Evolutionary conservation across 2,329 filamentous ascomycete species (phyloP), one percentile per base, ranked within the genome.

Genomic region (Colletotrichum eleusines): DNA sequence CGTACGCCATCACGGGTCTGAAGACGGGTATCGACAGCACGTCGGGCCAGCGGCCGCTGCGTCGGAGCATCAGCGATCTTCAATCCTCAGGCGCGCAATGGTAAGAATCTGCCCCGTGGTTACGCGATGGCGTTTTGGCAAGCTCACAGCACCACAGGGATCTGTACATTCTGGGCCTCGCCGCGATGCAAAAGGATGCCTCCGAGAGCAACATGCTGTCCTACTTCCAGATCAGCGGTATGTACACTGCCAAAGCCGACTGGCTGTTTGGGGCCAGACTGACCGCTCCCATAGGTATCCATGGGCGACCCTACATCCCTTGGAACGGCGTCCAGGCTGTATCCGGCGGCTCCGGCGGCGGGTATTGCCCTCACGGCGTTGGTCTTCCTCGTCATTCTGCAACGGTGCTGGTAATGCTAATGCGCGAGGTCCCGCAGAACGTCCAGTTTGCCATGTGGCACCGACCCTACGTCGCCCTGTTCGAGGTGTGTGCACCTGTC

Each of bases 131-230:
- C 33, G 23, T 33, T 20, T 11, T 23, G 6, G 11, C 54, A 33
- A 42, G 35, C 60, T 63, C 4, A 63, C 48, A 20, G 42, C 26
- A 35, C 38, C 20, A 4, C 59, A 71, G 69, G 69, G 69, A 90
- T 78, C 79, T 92, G 51, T 91, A 88, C 76, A 79, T 92, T 18
- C 83, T 90, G 33, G 88, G 87, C 33, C 83, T 91, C 72, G 80
- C 84, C 70, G 83, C 84, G 69, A 87, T 90, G 77, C 85, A 88
- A 76, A 54, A 2, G 6, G 78, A 78, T 3, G 76, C 76, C 35
- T 75, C 82, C 67, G 77, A 84, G 63, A 75, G 77, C 6, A 81
- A 88, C 46, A 79, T 80, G 57, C 73, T 80, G 66, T 88, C 86
- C 1, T 88, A 83, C 75, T 88, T 86, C 74, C 82, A 86, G 65